Evolutionary conservation across 352 stramenopile genomes (phyloP).

Genomic region (Phytopythium vexans): DNA sequence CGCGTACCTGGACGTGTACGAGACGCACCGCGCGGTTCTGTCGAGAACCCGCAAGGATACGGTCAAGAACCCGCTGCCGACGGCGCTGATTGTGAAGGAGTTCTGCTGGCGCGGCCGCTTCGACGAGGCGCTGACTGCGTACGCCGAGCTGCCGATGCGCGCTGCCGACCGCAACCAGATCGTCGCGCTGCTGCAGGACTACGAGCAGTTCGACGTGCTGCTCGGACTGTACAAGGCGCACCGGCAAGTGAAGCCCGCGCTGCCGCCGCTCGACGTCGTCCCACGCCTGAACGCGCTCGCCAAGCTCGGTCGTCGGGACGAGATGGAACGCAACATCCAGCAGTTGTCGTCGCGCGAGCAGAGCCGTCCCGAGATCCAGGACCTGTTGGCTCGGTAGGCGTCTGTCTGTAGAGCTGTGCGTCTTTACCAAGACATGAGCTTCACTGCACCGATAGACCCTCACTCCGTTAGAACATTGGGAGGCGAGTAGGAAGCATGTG

Average conservation of each 20-base stretch:
- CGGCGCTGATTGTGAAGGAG: conserved; percentile 39
- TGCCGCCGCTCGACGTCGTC: conserved; percentile 34
- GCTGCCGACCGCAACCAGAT: conserved; percentile 25
- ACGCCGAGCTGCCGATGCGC: conserved; percentile 33
- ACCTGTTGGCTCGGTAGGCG: conserved; percentile 16
- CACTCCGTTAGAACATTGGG: too few species aligned
- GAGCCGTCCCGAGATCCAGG: conserved; percentile 49
- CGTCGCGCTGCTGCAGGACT: conserved; percentile 36
- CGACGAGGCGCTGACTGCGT: conserved; percentile 46
- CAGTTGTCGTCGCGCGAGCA: conserved; percentile 38
- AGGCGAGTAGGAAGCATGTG: too few species aligned
- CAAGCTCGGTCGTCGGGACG: conserved; percentile 35
- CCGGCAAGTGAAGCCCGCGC: conserved; percentile 14
- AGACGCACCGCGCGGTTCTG: conserved; percentile 11
- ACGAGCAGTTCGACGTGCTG: conserved; percentile 52
- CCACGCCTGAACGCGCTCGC: conserved; percentile 46
- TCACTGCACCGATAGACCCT: too few species aligned
- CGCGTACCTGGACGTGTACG: conserved; percentile 31
- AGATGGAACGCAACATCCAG: conserved; percentile 47
- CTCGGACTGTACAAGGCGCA: conserved; percentile 50
- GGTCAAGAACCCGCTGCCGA: conserved; percentile 24
- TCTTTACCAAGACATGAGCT: too few species aligned
- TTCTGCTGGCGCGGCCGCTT: conserved; percentile 56
- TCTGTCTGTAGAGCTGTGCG: neutral
- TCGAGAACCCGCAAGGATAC: conserved; percentile 12